Conservation (phyloP, 345 rosid species). For the Linum usitatissimum region DNA sequence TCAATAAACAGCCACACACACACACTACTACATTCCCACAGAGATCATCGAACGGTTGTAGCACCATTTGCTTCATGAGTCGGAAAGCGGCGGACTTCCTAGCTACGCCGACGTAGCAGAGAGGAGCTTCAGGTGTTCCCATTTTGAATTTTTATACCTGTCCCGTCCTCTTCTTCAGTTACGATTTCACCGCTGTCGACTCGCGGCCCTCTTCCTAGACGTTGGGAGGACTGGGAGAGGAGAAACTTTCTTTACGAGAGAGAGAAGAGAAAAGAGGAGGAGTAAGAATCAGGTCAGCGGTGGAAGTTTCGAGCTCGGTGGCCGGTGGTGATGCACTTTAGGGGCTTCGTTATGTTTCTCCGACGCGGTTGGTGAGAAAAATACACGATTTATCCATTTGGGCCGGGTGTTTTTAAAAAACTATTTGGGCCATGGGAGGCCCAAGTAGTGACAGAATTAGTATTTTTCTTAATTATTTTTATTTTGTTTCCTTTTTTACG, state of each 20-base stretch:
- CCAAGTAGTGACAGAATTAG: too few relatives aligned
- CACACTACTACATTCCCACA: neutral
- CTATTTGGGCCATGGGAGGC: too few relatives aligned
- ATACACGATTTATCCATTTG: too few relatives aligned
- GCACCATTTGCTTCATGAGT: constrained; percentile 95
- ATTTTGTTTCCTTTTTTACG: neutral
- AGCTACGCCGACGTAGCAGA: constrained; percentile 67
- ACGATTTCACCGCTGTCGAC: neutral
- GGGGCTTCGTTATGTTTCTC: too few relatives aligned
- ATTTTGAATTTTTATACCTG: constrained; percentile 15
- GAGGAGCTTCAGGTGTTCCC: constrained; percentile 91
- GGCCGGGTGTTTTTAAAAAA: too few relatives aligned
- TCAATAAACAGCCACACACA: constrained; percentile 8
- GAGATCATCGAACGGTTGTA: neutral
- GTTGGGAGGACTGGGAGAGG: neutral
- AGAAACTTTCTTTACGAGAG: neutral
- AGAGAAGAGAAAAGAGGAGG: neutral
- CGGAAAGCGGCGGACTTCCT: constrained; percentile 84
- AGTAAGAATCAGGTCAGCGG: neutral
- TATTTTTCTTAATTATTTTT: too few relatives aligned
- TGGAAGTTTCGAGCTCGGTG: neutral
- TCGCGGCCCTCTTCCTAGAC: neutral
- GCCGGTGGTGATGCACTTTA: too few relatives aligned
- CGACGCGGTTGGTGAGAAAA: too few relatives aligned
- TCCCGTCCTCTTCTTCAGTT: neutral